Evolutionary conservation across 164 flowering plant genomes (phyloP).

Genomic region (Liriodendron chinense): DNA sequence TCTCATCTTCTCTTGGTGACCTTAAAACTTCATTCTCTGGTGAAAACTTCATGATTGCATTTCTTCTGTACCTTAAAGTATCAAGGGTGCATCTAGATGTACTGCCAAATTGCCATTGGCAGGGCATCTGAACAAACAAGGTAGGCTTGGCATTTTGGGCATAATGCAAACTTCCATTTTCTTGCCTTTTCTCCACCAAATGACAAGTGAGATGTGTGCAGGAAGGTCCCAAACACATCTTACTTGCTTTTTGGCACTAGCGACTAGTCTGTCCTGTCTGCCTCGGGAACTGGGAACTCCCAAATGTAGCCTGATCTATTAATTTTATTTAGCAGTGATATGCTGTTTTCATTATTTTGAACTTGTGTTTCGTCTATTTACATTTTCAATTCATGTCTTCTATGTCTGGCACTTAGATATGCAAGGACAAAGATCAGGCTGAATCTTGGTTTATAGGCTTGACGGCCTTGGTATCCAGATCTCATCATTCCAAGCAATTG

Average conservation of each 20-base stretch:
- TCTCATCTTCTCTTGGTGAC: neutral
- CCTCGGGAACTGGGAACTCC: neutral
- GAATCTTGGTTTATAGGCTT: conserved; percentile 60
- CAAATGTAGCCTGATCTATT: neutral
- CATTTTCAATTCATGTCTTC: neutral
- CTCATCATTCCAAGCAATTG: conserved; percentile 22
- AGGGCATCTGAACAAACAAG: neutral
- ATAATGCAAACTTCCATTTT: neutral
- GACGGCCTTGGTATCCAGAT: conserved; percentile 46
- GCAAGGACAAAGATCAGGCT: conserved; percentile 67
- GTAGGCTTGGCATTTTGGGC: neutral
- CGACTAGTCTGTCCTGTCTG: neutral
- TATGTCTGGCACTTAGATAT: conserved; percentile 35
- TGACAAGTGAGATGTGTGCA: neutral
- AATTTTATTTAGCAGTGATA: neutral
- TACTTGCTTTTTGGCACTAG: neutral
- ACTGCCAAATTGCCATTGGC: neutral
- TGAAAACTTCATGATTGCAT: neutral
- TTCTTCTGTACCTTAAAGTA: no score
- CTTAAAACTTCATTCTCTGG: neutral
- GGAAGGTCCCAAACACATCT: neutral
- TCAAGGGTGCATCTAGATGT: neutral
- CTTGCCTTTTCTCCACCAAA: neutral
- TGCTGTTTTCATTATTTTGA: no score
- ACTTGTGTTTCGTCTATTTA: neutral